Percentiles rank a stretch among this genome's conserved stretches.
Evolutionary conservation across 805 yeast genomes (phyloP).

Genomic region (Nakazawaea peltata): DNA sequence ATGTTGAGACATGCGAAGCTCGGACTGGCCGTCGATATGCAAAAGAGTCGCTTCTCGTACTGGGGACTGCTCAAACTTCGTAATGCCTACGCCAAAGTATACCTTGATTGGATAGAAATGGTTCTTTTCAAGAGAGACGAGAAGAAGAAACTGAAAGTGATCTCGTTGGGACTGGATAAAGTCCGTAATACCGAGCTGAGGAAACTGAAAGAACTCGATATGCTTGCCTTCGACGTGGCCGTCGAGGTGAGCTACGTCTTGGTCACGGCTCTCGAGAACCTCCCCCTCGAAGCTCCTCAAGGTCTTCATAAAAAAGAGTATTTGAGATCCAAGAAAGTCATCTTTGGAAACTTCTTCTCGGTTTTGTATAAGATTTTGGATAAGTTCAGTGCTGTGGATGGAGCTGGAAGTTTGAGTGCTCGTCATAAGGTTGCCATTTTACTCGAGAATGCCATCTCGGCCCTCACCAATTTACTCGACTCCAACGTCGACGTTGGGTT

Average conservation of each 20-base stretch:
- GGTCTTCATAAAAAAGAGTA: constrained; percentile 46
- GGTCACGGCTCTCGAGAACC: constrained; percentile 43
- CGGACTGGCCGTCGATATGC: constrained; percentile 22
- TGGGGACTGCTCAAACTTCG: constrained; percentile 9
- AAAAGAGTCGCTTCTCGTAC: constrained; percentile 13
- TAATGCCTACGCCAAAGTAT: constrained; percentile 22
- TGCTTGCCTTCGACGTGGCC: constrained; percentile 49
- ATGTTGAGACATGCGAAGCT: constrained; percentile 32
- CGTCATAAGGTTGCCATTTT: constrained; percentile 50
- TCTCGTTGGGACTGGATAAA: constrained; percentile 14
- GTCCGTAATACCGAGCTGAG: background rate
- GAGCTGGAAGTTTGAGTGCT: constrained; percentile 15
- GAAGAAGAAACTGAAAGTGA: constrained; percentile 11
- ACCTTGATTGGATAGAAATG: constrained; percentile 25
- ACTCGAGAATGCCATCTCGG: constrained; percentile 54
- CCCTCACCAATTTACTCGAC: constrained; percentile 61
- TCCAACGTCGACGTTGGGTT: constrained; percentile 74
- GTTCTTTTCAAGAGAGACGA: constrained; percentile 22
- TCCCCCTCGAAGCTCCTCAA: constrained; percentile 53
- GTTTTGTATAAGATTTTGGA: constrained; percentile 47
- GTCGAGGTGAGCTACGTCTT: constrained; percentile 55
- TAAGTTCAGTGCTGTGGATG: constrained; percentile 19
- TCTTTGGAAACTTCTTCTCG: constrained; percentile 65
- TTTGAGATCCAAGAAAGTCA: constrained; percentile 45
- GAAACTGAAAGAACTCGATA: constrained; percentile 30